Base-by-base conservation (phyloP, 1,284 basidiomycete species). In the Fomitopsis pinicola region DNA sequence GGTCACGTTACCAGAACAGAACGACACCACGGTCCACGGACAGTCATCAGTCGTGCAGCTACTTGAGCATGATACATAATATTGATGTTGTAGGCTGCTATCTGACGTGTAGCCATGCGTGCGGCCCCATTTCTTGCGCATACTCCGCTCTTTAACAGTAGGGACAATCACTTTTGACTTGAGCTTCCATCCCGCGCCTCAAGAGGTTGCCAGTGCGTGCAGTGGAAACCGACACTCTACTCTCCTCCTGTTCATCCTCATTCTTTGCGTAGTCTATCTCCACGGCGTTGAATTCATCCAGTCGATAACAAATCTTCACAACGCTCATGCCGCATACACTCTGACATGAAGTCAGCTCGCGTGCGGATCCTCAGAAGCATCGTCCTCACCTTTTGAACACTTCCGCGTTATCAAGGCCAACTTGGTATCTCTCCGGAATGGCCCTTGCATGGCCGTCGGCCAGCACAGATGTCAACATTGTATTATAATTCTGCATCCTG, bases 261-360 rank as follows among this genome's bases (percentile, higher is more conserved):
- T 73, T 71, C 58, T 68, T 73, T 33, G 65, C 60, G 57, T 78
- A 76, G 9, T 81, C 87, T 55, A 92, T 80, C 69, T 87, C 86
- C 78, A 86, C 83, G 6, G 90, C 85, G 67, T 91, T 92, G 77
- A 88, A 92, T 66, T 88, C 91, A 62, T 84, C 82, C 46, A 85
- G 76, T 33, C 76, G 76, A 66, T 91, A 87, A 69, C 92, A 92
- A 64, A 88, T 83, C 64, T 81, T 80, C 2, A 92, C 85, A 26
- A 92, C 76, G 59, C 88, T 85, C 36, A 92, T 78, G 3, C 90
- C 88, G 65, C 88, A 92, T 1, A 88, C 77, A 62, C 83, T 86
- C 90, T 92, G 67, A 15, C 30, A 60, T 44, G 44, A 52, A n/a
- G 42, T 33, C 42, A 48, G 19, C 60, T 26, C n/a, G 14, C 10